Evolutionary conservation across 495 filamentous ascomycete genomes (phyloP), one percentile per base, ranked within the genome.

Genomic region (Cercophora samala): DNA sequence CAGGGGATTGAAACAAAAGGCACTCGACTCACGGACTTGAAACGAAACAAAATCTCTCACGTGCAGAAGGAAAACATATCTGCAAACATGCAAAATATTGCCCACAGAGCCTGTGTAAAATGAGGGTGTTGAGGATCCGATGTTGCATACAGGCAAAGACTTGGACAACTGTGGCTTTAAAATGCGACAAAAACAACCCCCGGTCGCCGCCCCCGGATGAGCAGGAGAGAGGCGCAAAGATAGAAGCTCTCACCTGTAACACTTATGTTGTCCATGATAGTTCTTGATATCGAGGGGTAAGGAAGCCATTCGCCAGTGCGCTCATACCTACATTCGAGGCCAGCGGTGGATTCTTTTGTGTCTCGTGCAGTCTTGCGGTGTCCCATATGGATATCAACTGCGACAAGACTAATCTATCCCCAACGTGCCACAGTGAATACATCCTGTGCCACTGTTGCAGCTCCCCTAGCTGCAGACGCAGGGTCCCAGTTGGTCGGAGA

Each of bases 1-100:
- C 70, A 67, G 58, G 67, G 67, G 67, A 53, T 51, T 69, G 65
- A 71, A 66, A 69, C 67, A 62, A 37, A 6, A 62, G 46, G n/a
- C n/a, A 62, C 60, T 21, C 46, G 18, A 22, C 55, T 9, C 60
- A 62, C 59, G 21, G 60, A 66, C 63, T 64, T 70, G 70, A 70
- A 70, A 69, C 70, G 68, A 68, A 69, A 72, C 67, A 58, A 58
- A 42, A 29, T 46, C 37, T 2, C 21, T n/a, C 21, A 46, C 17
- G 21, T 42, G 29, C 32, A 22, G 46, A 24, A 62, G 32, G 26
- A 62, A n/a, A 54, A 51, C 68, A 62, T 62, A 1, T 62, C 32
- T 46, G n/a, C 53, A 23, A 22, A 56, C 53, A 56, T 23, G 22
- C 8, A 9, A 56, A 56, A 46, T 0, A 46, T 46, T 13, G 11